Percentiles rank a stretch among this genome's conserved stretches.
These are phyloP conservation scores for Cercospora beticola DNA, from an alignment of 2,329 filamentous ascomycete species.

Conservation along the genomic window DNA sequence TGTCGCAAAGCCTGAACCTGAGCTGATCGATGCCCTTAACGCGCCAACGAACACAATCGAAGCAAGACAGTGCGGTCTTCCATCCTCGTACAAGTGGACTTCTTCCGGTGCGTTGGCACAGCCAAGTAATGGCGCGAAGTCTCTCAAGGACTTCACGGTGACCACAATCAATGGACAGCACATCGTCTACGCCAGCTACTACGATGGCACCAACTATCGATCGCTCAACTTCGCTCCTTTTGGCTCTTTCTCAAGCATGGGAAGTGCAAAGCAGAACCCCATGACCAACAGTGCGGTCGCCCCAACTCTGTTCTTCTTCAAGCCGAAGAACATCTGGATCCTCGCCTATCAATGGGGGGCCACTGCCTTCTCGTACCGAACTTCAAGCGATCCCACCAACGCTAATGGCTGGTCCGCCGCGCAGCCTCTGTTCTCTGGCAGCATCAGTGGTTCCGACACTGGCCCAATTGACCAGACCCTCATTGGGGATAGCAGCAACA, in stretches of 20 bases:
- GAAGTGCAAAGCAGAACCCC: slow-evolving; percentile 52
- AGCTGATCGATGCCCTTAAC: neutral
- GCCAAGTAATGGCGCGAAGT: slow-evolving; percentile 55
- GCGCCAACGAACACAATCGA: neutral
- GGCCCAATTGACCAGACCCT: slow-evolving; percentile 63
- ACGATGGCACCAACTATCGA: slow-evolving; percentile 51
- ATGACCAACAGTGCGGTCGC: slow-evolving; percentile 55
- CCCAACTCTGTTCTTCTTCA: slow-evolving; percentile 63
- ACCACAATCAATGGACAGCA: slow-evolving; percentile 58
- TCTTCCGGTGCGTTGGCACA: slow-evolving; percentile 46
- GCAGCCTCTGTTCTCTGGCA: slow-evolving; percentile 58
- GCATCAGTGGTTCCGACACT: slow-evolving; percentile 49
- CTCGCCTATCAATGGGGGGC: slow-evolving; percentile 65
- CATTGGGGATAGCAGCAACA: slow-evolving; percentile 60
- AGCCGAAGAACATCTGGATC: slow-evolving; percentile 62
- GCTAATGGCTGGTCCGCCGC: slow-evolving; percentile 57
- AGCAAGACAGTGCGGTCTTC: slow-evolving; percentile 40
- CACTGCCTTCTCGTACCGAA: slow-evolving; percentile 60
- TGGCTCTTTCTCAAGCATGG: slow-evolving; percentile 55
- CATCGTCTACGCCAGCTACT: slow-evolving; percentile 59
- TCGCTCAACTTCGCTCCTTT: slow-evolving; percentile 59
- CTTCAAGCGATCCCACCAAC: slow-evolving; percentile 58
- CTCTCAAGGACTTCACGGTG: slow-evolving; percentile 64
- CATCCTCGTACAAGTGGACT: slow-evolving; percentile 57
- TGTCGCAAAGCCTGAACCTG: neutral